A percentile compares a stretch with the other conserved stretches of the same genome.
Evolutionary conservation across 2,329 filamentous ascomycete species (phyloP).

Genomic region (Arachnopeziza araneosa): DNA sequence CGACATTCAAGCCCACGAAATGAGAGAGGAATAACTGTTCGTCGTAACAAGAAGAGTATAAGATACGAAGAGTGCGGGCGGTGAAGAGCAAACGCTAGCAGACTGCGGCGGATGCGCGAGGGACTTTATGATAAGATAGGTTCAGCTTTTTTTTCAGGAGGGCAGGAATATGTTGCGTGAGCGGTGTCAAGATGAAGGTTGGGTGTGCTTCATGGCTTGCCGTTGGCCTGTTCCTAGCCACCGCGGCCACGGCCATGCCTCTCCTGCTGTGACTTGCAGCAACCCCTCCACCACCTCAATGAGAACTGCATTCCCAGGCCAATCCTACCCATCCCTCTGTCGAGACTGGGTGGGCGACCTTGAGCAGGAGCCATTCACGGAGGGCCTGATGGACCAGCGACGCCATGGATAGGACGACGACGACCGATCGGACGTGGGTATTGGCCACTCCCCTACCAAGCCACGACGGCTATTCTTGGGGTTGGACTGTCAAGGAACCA

Average conservation of each 20-base stretch:
- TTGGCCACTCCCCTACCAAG: background rate
- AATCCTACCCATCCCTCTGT: background rate
- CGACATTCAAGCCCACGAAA: background rate
- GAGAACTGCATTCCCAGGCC: background rate
- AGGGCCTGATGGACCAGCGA: background rate
- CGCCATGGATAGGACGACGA: background rate
- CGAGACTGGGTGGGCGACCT: background rate
- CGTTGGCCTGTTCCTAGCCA: background rate
- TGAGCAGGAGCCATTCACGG: background rate
- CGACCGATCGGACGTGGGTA: background rate
- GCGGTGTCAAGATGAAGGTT: conserved; percentile 9
- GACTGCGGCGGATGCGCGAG: background rate
- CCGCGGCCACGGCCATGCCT: background rate
- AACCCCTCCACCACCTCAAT: background rate
- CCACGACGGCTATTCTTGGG: background rate
- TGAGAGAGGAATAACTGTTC: background rate
- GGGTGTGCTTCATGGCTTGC: background rate
- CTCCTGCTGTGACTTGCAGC: background rate
- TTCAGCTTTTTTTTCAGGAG: conserved; percentile 1
- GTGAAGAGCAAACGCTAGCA: background rate
- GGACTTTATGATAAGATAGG: conserved; percentile 2
- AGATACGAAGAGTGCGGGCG: background rate
- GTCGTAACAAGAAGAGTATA: background rate
- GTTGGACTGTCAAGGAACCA: background rate
- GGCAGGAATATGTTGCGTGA: conserved; percentile 9